Base-by-base conservation (phyloP, 2,329 filamentous ascomycete genomes). In the Alternaria alternata region DNA sequence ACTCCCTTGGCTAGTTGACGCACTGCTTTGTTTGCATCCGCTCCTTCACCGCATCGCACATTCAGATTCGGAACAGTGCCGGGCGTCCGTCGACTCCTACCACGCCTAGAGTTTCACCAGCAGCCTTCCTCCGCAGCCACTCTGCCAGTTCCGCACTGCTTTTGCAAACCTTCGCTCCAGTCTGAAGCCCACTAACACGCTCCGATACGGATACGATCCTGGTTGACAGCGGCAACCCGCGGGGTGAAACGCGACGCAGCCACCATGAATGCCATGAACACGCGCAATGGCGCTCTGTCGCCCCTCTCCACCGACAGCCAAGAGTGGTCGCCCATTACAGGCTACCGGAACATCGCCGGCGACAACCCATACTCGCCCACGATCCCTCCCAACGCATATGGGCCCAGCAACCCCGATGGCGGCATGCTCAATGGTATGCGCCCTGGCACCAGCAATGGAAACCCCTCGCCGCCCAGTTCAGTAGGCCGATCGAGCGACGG, bases 401-500 rank as follows among this genome's bases (percentile, higher is more conserved):
- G 75, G 41, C 68, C 76, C 66, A 73, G 67, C 56, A 72, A 68
- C 68, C 71, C 74, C 51, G 78, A 80, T 76, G 77, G 78, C 54
- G 73, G 72, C 66, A 78, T 82, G 71, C 88, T 86, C 83, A 78
- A 84, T 83, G 80, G 87, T 82, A 79, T 81, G 78, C 74, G 75
- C 70, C 80, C 77, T 71, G 73, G 57, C 48, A 48, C 68, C 64
- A 65, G 42, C 64, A 80, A 80, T 60, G 81, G 80, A 67, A 87
- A 87, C 72, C 87, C 94, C 53, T 97, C 94, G 51, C 94, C 94
- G 55, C 94, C 95, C 26, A 92, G 90, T 66, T 98, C 94, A 5
- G 85, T 97, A 68, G 92, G 91, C 64, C 87, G 91, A 65, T 96
- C 92, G 52, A 97, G 93, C 78, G 89, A 91, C 75, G 93, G 91